Evolutionary conservation across 495 filamentous ascomycete genomes (phyloP).

Genomic region (Viridothelium virens): DNA sequence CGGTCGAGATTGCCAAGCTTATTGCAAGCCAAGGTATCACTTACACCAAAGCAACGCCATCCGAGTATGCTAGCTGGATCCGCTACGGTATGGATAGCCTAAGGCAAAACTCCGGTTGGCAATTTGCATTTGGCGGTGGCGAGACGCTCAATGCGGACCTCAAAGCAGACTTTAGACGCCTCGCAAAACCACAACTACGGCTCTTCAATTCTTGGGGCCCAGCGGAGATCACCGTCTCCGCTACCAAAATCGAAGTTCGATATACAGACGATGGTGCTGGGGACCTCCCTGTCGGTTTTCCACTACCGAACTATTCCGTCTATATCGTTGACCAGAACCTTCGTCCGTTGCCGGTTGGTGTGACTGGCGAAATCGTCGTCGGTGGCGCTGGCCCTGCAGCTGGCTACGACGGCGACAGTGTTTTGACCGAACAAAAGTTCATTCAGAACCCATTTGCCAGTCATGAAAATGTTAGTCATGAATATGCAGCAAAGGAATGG

Average conservation of each 20-base stretch:
- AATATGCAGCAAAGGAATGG: constrained; percentile 1
- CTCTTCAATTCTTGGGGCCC: not conserved
- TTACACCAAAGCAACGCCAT: constrained; percentile 37
- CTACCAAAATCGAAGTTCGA: constrained; percentile 13
- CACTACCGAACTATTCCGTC: constrained; percentile 36
- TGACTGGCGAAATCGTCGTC: constrained; percentile 40
- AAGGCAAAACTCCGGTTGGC: not conserved
- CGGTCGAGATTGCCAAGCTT: constrained; percentile 18
- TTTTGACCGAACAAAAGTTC: constrained; percentile 22
- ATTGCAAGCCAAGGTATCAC: constrained; percentile 35
- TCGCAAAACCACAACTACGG: not conserved
- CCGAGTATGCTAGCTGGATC: constrained; percentile 38
- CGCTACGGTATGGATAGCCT: constrained; percentile 20
- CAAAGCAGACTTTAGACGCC: not conserved
- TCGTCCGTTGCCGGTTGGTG: constrained; percentile 34
- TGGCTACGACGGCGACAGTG: constrained; percentile 38
- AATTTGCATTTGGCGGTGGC: not conserved
- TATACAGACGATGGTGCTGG: not conserved
- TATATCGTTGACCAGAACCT: constrained; percentile 41
- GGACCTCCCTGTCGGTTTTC: not conserved
- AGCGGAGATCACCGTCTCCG: constrained; percentile 26
- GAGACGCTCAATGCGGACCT: not conserved
- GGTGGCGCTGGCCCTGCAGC: constrained; percentile 36
- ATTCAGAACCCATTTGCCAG: not conserved
- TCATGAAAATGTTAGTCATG: not conserved